Percentiles rank a stretch among this genome's conserved stretches.
These are phyloP conservation scores for Exserohilum rostratum DNA, from an alignment of 2,329 filamentous ascomycete species.

Conservation along the genomic window DNA sequence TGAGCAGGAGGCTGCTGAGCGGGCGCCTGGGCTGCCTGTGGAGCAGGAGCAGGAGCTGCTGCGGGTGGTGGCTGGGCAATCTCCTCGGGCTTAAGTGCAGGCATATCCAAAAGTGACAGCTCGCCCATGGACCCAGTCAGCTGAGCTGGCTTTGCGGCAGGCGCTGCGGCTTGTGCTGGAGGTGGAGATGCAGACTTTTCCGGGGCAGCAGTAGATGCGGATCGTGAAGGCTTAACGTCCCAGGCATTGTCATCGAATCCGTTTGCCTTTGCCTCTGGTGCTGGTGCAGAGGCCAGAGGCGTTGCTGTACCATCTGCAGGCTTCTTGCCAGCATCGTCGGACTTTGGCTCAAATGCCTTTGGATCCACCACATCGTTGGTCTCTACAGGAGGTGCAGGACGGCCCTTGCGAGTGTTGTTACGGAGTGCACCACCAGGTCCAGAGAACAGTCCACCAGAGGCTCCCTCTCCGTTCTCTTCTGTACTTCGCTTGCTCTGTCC, in stretches of 20 bases:
- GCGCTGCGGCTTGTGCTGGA: constrained; percentile 50
- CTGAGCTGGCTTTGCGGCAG: constrained; percentile 41
- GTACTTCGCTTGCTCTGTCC: constrained; percentile 64
- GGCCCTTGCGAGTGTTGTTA: constrained; percentile 93
- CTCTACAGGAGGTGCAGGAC: constrained; percentile 84
- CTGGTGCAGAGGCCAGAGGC: constrained; percentile 56
- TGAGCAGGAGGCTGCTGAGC: constrained; percentile 49
- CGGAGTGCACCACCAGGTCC: constrained; percentile 87
- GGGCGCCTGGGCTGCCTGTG: constrained; percentile 47
- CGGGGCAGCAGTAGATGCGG: constrained; percentile 41
- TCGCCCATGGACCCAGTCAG: constrained; percentile 72
- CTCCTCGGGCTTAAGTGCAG: constrained; percentile 48
- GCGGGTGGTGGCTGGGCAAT: constrained; percentile 48
- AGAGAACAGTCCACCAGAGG: constrained; percentile 83
- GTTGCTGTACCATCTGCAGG: constrained; percentile 56
- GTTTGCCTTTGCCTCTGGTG: constrained; percentile 56
- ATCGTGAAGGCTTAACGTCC: constrained; percentile 86
- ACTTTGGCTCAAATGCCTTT: constrained; percentile 77
- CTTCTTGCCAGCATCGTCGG: constrained; percentile 52
- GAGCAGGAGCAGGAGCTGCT: constrained; percentile 49
- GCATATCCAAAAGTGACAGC: constrained; percentile 65
- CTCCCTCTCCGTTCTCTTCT: constrained; percentile 62
- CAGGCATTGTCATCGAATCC: constrained; percentile 97
- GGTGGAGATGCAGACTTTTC: constrained; percentile 40
- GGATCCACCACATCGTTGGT: constrained; percentile 85